Evolutionary conservation across 169 alveolate species (phyloP).

Genomic region (Cryptosporidium meleagridis): DNA sequence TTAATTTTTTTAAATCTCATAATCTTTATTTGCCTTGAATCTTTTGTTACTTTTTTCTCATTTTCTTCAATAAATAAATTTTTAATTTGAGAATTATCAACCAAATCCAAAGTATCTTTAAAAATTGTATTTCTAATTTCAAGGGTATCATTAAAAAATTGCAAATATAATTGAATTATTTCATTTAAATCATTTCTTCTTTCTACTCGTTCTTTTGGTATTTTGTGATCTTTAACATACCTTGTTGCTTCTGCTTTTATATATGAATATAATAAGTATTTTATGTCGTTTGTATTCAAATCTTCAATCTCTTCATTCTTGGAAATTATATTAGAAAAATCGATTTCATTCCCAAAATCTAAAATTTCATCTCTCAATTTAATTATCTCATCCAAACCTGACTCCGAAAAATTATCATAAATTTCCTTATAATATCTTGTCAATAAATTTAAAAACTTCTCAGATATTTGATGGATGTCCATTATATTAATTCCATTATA

Average conservation of each 20-base stretch:
- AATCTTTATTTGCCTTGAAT: slow-evolving; percentile 22
- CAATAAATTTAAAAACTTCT: slow-evolving; percentile 6
- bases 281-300: slow-evolving; percentile 29
- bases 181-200: slow-evolving; percentile 7
- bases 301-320: slow-evolving; percentile 69
- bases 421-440: slow-evolving; percentile 10
- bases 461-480: slow-evolving; percentile 7
- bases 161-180: background rate
- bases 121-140: slow-evolving; percentile 2
- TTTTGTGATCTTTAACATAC: background rate
- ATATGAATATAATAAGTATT: slow-evolving; percentile 20
- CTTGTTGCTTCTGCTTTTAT: slow-evolving; percentile 32
- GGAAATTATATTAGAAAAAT: slow-evolving; percentile 7
- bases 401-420: slow-evolving; percentile 3
- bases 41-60: background rate
- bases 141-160: slow-evolving; percentile 20
- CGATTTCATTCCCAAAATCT: slow-evolving; percentile 7
- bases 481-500: background rate
- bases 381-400: background rate
- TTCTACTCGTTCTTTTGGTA: slow-evolving; percentile 3
- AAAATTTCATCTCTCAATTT: slow-evolving; percentile 10
- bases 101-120: slow-evolving; percentile 17
- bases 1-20: slow-evolving; percentile 44
- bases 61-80: background rate
- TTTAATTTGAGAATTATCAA: background rate